Evolutionary conservation across 768 basidiomycete genomes (phyloP), one percentile per base, ranked within the genome.

Genomic region (Pisolithus microcarpus): DNA sequence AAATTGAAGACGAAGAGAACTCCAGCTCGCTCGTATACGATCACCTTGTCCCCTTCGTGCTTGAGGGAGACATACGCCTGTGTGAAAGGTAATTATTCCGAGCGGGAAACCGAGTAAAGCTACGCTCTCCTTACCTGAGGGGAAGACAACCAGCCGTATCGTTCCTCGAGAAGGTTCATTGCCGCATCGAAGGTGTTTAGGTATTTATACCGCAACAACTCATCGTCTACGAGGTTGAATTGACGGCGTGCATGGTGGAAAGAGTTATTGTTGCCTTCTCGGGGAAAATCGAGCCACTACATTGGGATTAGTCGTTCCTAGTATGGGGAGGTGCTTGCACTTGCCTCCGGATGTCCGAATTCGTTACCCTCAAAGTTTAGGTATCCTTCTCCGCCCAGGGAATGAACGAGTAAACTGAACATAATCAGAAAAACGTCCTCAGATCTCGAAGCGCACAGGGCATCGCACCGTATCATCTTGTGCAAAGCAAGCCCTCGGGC

Each of bases 251-350:
- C 94, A 64, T 99, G 89, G 58, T 96, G 89, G 80, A 93, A 99
- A 11, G 93, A 96, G 69, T 92, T 90, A 65, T 81, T 79, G 64
- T 99, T 99, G 18, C 96, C 96, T 59, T 82, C 90, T 28, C 96
- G 87, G 38, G 96, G 96, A 72, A 99, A 99, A 69, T 99, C 96
- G 60, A 99, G 91, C 96, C 96, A 99, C 84, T 91, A 49, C n/a
- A 40, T 9, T 37, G 45, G 7, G 39, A 21, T 40, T 4, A 23
- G 38, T 19, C 6, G 46, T 19, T 31, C 56, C 30, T 42, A 23
- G 40, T 39, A 24, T 43, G 24, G 1, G 16, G 26, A 13, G 38
- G 46, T 43, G 31, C 24, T 2, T 19, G 43, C 19, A 64, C 73
- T 43, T 54, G 85, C 91, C 74, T 99, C 95, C 10, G 95, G 95